Base-by-base conservation (phyloP, 306 rosid species). In the Castanea sativa region DNA sequence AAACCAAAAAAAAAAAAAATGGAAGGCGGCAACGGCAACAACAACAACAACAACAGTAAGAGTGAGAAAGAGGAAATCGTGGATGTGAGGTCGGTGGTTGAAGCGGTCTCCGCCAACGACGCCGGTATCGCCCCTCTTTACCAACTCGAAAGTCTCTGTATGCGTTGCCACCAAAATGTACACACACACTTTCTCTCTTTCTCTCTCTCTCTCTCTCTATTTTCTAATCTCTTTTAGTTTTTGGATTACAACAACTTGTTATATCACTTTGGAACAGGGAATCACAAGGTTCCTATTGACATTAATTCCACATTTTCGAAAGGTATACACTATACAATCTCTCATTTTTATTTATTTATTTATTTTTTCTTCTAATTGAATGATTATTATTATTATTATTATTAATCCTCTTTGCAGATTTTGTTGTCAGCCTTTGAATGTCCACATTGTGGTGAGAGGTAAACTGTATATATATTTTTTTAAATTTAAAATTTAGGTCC, bases 371-470 rank as follows among this genome's bases (percentile, higher is more conserved):
- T 73, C 29, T 71, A 6, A 14, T 23, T 15, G 2, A 27, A 55
- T 43, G 33, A n/a, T 25, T 20, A 14, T 7, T 21, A 5, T 41
- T 38, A 7, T 35, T 35, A 35, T 7, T 38, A 1, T 27, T 4
- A 9, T 57, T 21, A 32, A 73, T n/a, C 67, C 52, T 61, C 32
- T 72, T 12, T 73, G 83, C 88, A 95, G 99, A 88, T 95, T 79
- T 78, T 95, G 89, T 80, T 95, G 78, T 95, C 97, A 1, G 99
- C 98, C 56, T 92, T 95, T 73, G 98, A 95, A 43, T 95, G 98
- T 75, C 85, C 97, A 77, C 94, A 95, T 71, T 95, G 99, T 81
- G 86, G 92, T 74, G 99, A 95, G 91, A 90, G 98, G 99, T 93
- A 82, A 76, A 73, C n/a, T 35, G 69, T 64, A 2, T 41, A 41